phyloP scores from a whole-genome alignment of 441 rosid species.

The Gossypium trilobum region DNA sequence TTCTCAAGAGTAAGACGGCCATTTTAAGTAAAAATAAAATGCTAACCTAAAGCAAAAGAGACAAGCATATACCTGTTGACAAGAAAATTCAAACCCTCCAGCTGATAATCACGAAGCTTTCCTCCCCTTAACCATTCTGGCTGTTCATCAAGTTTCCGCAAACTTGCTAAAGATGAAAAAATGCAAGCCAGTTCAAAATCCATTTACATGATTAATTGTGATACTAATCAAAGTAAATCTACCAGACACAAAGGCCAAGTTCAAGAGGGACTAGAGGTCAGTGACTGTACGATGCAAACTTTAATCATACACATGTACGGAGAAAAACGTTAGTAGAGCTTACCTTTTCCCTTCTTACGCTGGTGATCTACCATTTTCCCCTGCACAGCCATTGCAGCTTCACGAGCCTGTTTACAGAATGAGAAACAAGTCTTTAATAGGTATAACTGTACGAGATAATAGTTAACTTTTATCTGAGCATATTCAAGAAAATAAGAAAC shows the following conservation, averaged over 20 bases:
- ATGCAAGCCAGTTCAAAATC: slow-evolving; percentile 4
- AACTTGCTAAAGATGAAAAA: slow-evolving; percentile 47
- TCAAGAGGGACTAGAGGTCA: not conserved
- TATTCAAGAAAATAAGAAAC: not conserved
- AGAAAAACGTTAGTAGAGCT: slow-evolving; percentile 10
- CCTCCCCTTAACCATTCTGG: slow-evolving; percentile 98
- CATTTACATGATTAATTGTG: not conserved
- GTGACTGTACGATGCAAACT: not conserved
- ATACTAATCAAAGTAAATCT: not conserved
- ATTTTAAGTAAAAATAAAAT: slow-evolving; percentile 16
- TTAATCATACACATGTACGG: not conserved
- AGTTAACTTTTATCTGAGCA: not conserved
- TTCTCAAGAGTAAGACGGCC: not conserved
- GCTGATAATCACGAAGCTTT: slow-evolving; percentile 97
- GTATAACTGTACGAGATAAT: not conserved
- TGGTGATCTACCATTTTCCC: slow-evolving; percentile 89
- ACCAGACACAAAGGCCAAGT: not conserved
- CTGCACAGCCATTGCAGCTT: slow-evolving; percentile 78
- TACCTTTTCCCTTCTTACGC: slow-evolving; percentile 94
- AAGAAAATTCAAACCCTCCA: slow-evolving; percentile 95
- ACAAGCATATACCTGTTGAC: slow-evolving; percentile 76
- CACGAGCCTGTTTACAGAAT: slow-evolving; percentile 65
- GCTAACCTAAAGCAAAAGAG: slow-evolving; percentile 6
- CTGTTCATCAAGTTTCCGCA: slow-evolving; percentile 96
- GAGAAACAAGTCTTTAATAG: not conserved